Evolutionary conservation across 2,329 filamentous ascomycete genomes (phyloP).

Genomic region (Monilinia aucupariae): DNA sequence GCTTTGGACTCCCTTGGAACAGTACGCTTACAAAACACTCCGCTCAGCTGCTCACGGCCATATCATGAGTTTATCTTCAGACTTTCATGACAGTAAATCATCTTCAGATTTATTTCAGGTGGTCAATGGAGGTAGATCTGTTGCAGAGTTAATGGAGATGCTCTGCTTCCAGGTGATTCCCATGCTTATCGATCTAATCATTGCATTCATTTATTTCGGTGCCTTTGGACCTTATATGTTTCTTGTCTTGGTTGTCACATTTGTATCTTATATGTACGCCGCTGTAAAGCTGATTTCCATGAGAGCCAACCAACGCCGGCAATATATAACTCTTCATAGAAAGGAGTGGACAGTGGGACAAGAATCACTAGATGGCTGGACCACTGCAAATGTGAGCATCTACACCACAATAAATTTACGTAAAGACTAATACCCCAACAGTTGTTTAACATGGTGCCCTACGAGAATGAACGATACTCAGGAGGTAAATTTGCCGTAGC

Average conservation of each 20-base stretch:
- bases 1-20: slow-evolving; percentile 50
- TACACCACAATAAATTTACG: neutral
- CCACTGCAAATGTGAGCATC: slow-evolving; percentile 37
- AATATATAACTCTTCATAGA: slow-evolving; percentile 34
- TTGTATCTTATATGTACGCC: slow-evolving; percentile 48
- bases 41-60: slow-evolving; percentile 59
- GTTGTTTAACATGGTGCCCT: slow-evolving; percentile 50
- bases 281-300: slow-evolving; percentile 38
- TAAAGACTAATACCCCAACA: slow-evolving; percentile 17
- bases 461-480: slow-evolving; percentile 49
- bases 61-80: slow-evolving; percentile 63
- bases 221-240: slow-evolving; percentile 55
- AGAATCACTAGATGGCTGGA: slow-evolving; percentile 38
- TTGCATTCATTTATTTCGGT: slow-evolving; percentile 57
- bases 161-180: slow-evolving; percentile 56
- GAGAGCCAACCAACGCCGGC: slow-evolving; percentile 34
- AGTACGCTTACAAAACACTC: slow-evolving; percentile 53
- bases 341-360: slow-evolving; percentile 38
- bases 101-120: slow-evolving; percentile 60
- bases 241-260: slow-evolving; percentile 43
- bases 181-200: slow-evolving; percentile 54
- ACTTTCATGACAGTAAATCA: slow-evolving; percentile 62
- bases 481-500: slow-evolving; percentile 26
- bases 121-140: slow-evolving; percentile 56
- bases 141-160: slow-evolving; percentile 55